These are phyloP conservation scores for Rhodofomes roseus DNA, from an alignment of 1,284 basidiomycete species.

Conservation along the genomic window DNA sequence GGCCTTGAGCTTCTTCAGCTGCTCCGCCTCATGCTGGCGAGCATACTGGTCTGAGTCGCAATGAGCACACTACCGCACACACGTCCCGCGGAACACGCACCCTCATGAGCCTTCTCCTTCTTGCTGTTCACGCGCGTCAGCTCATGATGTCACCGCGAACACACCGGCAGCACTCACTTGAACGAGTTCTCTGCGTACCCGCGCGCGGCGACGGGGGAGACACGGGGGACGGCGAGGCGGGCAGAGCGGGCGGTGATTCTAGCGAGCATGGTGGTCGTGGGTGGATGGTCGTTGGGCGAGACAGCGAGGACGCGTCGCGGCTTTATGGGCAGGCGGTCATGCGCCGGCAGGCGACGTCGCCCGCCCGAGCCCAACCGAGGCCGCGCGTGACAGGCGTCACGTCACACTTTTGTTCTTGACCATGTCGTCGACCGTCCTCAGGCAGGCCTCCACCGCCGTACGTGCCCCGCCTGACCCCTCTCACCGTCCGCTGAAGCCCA, in stretches of 20 bases:
- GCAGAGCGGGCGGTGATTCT: conserved; percentile 37
- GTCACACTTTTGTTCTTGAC: conserved; percentile 35
- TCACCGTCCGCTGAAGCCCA: background rate
- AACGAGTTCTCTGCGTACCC: conserved; percentile 27
- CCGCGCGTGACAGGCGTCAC: conserved; percentile 19
- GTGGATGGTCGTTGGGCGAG: conserved; percentile 9
- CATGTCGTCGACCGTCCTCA: conserved; percentile 56
- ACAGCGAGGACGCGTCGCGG: background rate
- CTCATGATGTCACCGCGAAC: conserved; percentile 15
- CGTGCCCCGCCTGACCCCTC: conserved; percentile 20
- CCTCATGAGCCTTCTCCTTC: conserved; percentile 73
- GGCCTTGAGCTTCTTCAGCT: conserved; percentile 53
- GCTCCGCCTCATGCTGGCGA: conserved; percentile 50
- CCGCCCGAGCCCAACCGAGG: conserved; percentile 27
- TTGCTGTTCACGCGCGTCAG: conserved; percentile 39
- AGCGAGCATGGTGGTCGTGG: conserved; percentile 41
- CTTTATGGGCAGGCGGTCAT: conserved; percentile 4
- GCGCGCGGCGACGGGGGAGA: conserved; percentile 31
- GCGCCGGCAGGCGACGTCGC: conserved; percentile 9
- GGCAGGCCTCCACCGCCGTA: conserved; percentile 51
- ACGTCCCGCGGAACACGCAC: conserved; percentile 29
- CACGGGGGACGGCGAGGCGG: conserved; percentile 39
- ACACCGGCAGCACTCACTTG: conserved; percentile 49
- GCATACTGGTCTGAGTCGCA: conserved; percentile 50
- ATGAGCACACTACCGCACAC: background rate